A percentile compares a stretch with the other conserved stretches of the same genome.
These are phyloP conservation scores for Didymella exigua DNA, from an alignment of 2,329 filamentous ascomycete species.

Conservation along the genomic window DNA sequence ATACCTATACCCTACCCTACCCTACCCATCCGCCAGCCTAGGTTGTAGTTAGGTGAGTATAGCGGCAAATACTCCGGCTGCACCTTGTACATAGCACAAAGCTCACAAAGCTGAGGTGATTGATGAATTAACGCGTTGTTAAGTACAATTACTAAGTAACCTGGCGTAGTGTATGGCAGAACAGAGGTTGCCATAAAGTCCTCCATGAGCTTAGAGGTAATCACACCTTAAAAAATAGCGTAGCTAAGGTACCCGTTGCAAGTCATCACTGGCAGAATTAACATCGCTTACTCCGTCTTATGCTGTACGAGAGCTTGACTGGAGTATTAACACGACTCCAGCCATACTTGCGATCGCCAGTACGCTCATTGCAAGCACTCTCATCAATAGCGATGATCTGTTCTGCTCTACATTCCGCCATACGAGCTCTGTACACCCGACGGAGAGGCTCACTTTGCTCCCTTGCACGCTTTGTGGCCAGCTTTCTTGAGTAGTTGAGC, in stretches of 20 bases:
- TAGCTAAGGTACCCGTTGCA: constrained; percentile 9
- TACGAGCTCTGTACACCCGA: not conserved
- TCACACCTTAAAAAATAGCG: constrained; percentile 2
- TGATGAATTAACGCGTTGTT: not conserved
- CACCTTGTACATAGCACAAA: not conserved
- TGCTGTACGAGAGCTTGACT: not conserved
- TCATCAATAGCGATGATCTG: not conserved
- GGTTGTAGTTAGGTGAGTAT: not conserved
- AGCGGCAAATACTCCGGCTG: not conserved
- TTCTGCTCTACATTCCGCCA: not conserved
- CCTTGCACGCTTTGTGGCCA: not conserved
- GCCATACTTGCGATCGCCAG: not conserved
- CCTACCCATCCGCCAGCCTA: no score
- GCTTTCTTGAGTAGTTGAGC: not conserved
- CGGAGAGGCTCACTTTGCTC: not conserved
- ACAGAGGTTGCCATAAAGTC: not conserved
- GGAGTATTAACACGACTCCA: not conserved
- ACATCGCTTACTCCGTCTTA: constrained; percentile 2
- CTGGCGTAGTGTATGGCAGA: not conserved
- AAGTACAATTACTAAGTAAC: not conserved
- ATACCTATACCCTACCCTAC: no score
- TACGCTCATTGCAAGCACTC: not conserved
- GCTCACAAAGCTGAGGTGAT: not conserved
- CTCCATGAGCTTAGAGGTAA: not conserved
- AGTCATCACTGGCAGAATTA: not conserved